Percentiles rank a stretch among this genome's conserved stretches.
Evolutionary conservation across 1,139 yeast species (phyloP).

Genomic region (Saccharomycopsis hybrid): DNA sequence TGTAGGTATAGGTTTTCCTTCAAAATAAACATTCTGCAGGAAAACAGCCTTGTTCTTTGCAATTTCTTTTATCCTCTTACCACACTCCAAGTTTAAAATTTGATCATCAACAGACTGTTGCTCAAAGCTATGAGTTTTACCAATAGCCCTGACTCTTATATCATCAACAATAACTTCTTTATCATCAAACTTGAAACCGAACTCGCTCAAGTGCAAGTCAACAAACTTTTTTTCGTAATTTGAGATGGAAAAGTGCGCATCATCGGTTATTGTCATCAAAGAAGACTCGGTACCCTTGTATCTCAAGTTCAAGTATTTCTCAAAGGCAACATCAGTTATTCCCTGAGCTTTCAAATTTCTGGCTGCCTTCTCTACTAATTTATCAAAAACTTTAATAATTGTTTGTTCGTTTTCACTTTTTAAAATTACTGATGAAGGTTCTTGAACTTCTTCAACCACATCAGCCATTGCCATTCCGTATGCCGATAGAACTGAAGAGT

Average conservation of each 20-base stretch:
- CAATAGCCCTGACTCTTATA: constrained; percentile 65
- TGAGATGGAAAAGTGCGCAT: too few species aligned
- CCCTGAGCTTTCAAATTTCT: constrained; percentile 42
- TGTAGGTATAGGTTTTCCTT: constrained; percentile 45
- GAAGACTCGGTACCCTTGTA: constrained; percentile 87
- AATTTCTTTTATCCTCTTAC: constrained; percentile 7
- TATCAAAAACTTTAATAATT: constrained; percentile 26
- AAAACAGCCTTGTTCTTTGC: constrained; percentile 26
- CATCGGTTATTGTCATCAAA: constrained; percentile 48
- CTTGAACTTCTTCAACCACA: constrained; percentile 56
- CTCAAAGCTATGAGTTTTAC: constrained; percentile 34
- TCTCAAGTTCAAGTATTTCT: constrained; percentile 67
- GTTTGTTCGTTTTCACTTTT: constrained; percentile 29
- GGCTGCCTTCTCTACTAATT: constrained; percentile 31
- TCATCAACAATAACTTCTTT: constrained; percentile 73
- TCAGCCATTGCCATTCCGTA: constrained; percentile 53
- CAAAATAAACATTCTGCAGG: constrained; percentile 39
- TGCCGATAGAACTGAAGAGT: constrained; percentile 49
- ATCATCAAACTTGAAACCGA: constrained; percentile 56
- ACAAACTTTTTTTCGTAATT: constrained; percentile 34
- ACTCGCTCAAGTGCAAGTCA: constrained; percentile 53
- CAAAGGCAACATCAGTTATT: constrained; percentile 39
- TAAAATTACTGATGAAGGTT: constrained; percentile 43
- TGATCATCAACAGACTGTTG: constrained; percentile 36
- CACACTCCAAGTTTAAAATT: constrained; percentile 23